These are phyloP conservation scores for Diaporthe aspalathi DNA, from an alignment of 2,329 filamentous ascomycete species.

Conservation along the genomic window DNA sequence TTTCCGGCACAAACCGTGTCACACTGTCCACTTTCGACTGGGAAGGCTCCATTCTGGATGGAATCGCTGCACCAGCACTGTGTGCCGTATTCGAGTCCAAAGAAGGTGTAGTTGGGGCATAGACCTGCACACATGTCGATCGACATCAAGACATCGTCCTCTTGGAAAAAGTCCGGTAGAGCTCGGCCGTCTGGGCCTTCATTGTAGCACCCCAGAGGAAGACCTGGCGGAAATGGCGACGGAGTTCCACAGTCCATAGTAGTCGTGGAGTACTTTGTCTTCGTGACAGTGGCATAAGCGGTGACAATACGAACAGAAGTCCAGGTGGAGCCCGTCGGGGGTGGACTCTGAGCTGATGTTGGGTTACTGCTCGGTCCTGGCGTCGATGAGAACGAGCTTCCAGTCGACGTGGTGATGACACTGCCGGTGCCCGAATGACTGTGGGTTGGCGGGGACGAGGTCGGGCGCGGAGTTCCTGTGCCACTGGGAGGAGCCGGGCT, in stretches of 20 bases:
- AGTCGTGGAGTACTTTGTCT: not conserved
- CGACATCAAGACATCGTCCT: constrained; percentile 47
- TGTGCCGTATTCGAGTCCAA: constrained; percentile 51
- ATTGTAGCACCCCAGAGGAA: constrained; percentile 15
- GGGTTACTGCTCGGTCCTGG: not conserved
- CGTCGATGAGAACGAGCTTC: not conserved
- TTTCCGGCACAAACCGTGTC: constrained; percentile 42
- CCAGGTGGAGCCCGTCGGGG: not conserved
- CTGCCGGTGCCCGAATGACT: not conserved
- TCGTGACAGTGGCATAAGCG: not conserved
- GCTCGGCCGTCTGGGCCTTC: constrained; percentile 15
- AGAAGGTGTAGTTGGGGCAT: constrained; percentile 50
- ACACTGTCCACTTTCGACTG: constrained; percentile 41
- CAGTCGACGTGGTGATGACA: not conserved
- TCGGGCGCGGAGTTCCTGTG: not conserved
- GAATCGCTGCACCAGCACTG: constrained; percentile 50
- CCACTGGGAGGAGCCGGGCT: not conserved
- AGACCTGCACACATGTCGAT: constrained; percentile 51
- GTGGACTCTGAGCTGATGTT: not conserved
- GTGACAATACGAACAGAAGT: not conserved
- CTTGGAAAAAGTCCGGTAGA: not conserved
- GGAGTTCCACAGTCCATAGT: not conserved
- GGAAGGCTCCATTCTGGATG: constrained; percentile 35
- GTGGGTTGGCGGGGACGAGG: not conserved
- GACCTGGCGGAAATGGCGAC: not conserved